Evolutionary conservation across 139 green algal species (phyloP), one percentile per base, ranked within the genome.

Genomic region (Coelastrella sp.): DNA sequence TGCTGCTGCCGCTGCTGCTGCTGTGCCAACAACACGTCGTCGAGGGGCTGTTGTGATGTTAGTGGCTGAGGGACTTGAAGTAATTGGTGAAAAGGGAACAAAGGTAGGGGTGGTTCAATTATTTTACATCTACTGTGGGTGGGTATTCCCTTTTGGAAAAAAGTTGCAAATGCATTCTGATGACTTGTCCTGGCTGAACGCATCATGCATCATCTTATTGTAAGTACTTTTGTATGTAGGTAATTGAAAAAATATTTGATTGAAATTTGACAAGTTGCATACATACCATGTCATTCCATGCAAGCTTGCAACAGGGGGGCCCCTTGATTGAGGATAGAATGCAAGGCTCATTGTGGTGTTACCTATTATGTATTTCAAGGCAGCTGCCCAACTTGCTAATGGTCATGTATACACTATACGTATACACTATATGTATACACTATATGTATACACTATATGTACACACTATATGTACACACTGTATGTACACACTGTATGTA

Each of bases 11-110:
- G 22, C 86, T 78, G 73, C 85, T 57, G 66, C 66, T 24, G 68
- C 66, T 65, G 84, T 10, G 57, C 35, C 84, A 58, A 49, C 74
- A 49, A 87, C 87, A 15, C 24, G 25, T 7, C 89, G 94, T 49
- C 87, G 80, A 75, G 94, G 92, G 12, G 80, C 96, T 81, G 95
- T 94, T 84, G 93, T 95, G 66, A 94, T 94, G 84, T 80, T 95
- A 70, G 80, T 94, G 84, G 93, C 85, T 15, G 91, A 95, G 91
- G 66, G 78, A 6, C 66, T 98, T 84, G 94, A 95, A 80, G 88
- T 98, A 81, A 72, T 96, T 12, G 96, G 96, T 10, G 96, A 98
- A 92, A 82, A 90, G n/a, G 96, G 96, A 35, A 97, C 93, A 75
- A 96, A 97, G 89, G 95, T 93, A 58, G 59, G 84, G 14, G 10